These are phyloP conservation scores for Termitomyces sp. DNA, from an alignment of 768 basidiomycete species.

Conservation along the genomic window DNA sequence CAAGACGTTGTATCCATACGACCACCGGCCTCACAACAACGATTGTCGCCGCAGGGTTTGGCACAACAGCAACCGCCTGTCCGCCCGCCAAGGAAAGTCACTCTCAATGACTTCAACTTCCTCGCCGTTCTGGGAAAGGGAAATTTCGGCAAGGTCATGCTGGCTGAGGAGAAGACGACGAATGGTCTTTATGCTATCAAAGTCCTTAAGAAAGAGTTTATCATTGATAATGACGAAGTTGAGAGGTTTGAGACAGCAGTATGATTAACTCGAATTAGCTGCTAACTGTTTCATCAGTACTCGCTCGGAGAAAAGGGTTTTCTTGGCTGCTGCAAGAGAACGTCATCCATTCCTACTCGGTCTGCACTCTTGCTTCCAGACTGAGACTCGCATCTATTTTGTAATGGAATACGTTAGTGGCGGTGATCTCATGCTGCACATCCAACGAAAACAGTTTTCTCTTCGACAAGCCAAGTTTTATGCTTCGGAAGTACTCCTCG, in stretches of 20 bases:
- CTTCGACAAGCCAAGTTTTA: slow-evolving; percentile 99
- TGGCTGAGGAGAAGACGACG: slow-evolving; percentile 95
- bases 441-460: slow-evolving; percentile 98
- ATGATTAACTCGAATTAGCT: neutral
- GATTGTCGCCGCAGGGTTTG: slow-evolving; percentile 20
- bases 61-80: slow-evolving; percentile 21
- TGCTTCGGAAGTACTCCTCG: slow-evolving; percentile 92
- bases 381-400: slow-evolving; percentile 98
- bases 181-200: slow-evolving; percentile 96
- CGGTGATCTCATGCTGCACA: slow-evolving; percentile 98
- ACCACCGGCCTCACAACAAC: slow-evolving; percentile 25
- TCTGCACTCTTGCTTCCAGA: slow-evolving; percentile 99
- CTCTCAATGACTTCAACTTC: slow-evolving; percentile 98
- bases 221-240: slow-evolving; percentile 99
- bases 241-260: slow-evolving; percentile 62
- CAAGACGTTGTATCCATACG: slow-evolving; percentile 31
- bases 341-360: slow-evolving; percentile 96
- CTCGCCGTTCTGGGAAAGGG: slow-evolving; percentile 97
- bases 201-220: slow-evolving; percentile 99
- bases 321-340: slow-evolving; percentile 93
- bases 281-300: slow-evolving; percentile 51
- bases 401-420: slow-evolving; percentile 99
- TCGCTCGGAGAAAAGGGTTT: slow-evolving; percentile 98
- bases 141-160: slow-evolving; percentile 99
- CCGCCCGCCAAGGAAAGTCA: slow-evolving; percentile 74